Conservation (phyloP, 805 yeast species). For the Candida namnaoensis region DNA sequence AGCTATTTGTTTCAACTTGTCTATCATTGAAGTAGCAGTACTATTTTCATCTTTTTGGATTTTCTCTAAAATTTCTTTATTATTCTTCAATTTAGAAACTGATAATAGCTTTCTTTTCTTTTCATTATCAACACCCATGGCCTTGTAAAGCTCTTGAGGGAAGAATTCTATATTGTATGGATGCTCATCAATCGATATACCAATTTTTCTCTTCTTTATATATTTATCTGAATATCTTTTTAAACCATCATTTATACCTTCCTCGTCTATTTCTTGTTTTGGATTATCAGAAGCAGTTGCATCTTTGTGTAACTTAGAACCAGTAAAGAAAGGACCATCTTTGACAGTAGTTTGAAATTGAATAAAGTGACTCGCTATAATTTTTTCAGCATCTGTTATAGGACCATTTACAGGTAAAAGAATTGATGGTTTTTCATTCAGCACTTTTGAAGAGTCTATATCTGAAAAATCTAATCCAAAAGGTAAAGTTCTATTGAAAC, state of each 20-base stretch:
- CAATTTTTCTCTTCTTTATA: slow-evolving; percentile 58
- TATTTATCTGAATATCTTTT: slow-evolving; percentile 79
- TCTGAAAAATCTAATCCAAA: slow-evolving; percentile 67
- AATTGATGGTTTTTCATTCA: slow-evolving; percentile 28
- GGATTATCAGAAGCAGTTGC: slow-evolving; percentile 10
- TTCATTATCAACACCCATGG: slow-evolving; percentile 55
- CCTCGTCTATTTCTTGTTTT: slow-evolving; percentile 23
- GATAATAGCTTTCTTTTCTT: slow-evolving; percentile 41
- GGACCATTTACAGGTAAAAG: slow-evolving; percentile 61
- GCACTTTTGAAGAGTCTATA: slow-evolving; percentile 29
- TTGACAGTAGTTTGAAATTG: slow-evolving; percentile 42
- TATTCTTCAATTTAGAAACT: slow-evolving; percentile 24
- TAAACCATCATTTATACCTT: slow-evolving; percentile 56
- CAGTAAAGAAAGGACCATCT: slow-evolving; percentile 64
- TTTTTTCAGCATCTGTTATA: slow-evolving; percentile 39
- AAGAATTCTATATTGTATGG: slow-evolving; percentile 65
- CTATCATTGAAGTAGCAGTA: slow-evolving; percentile 29
- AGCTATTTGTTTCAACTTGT: slow-evolving; percentile 38
- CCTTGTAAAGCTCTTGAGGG: slow-evolving; percentile 69
- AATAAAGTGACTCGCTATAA: slow-evolving; percentile 45
- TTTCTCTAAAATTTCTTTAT: slow-evolving; percentile 13
- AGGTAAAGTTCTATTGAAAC: slow-evolving; percentile 38
- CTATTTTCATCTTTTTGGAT: slow-evolving; percentile 18
- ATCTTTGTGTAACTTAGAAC: slow-evolving; percentile 27
- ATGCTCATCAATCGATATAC: slow-evolving; percentile 68